Evolutionary conservation across 2,329 filamentous ascomycete genomes (phyloP), one percentile per base, ranked within the genome.

Genomic region (Colletotrichum kahawae): DNA sequence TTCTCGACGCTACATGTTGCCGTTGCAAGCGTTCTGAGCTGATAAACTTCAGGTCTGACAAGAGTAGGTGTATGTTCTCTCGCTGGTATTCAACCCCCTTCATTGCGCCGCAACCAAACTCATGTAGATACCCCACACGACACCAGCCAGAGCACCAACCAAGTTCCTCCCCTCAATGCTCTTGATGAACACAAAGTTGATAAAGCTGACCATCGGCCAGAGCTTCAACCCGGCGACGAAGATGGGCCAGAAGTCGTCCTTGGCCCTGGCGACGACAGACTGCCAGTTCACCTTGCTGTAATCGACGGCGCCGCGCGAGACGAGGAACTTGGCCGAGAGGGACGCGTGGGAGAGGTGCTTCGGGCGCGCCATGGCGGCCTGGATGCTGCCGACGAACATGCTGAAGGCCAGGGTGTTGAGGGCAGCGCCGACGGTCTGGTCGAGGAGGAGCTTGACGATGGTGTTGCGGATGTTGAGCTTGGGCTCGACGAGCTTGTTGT

Each of bases 71-170:
- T 4, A 18, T 48, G 18, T 21, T 29, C 21, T 56, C 21, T 24
- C 12, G 2, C 54, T 6, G 27, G 54, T 29, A 27, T 57, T 4
- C 54, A 16, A 57, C 24, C 12, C 51, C 13, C 24, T 81, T 76
- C 60, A 77, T 65, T 75, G 66, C 24, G 83, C 84, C 56, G 88
- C 89, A 77, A 91, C 83, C 79, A 95, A 84, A 81, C 93, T 95
- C 84, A 96, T 86, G 82, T 94, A 96, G 56, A 95, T 87, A 0
- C 93, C 92, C 94, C 94, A 96, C 16, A 87, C 89, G 29, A 96
- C 88, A 7, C 94, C 94, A 21, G 93, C 93, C 66, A 93, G 82
- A 78, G 92, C 91, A n/a, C 92, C 93, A 76, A 95, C 90, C 38
- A 96, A 84, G 66, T 94, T 93, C 48, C 94, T 88, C 67, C 89